Conservation (phyloP, 2,329 filamentous ascomycete species). For the Alternaria ventricosa region DNA sequence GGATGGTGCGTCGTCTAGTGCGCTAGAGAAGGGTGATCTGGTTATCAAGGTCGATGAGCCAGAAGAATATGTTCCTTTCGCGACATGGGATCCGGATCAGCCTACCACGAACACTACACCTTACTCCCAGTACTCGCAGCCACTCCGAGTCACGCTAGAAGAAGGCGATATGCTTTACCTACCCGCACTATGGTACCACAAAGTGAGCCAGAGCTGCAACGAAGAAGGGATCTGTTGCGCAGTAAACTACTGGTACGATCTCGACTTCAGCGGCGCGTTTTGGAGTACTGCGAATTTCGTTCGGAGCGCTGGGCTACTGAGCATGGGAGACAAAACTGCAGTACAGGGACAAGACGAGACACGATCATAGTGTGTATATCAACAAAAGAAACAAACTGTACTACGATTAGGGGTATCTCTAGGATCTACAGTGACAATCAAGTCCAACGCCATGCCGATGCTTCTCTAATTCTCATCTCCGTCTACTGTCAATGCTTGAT, state of each 20-base stretch:
- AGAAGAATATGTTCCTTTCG: slow-evolving; percentile 66
- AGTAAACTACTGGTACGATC: slow-evolving; percentile 88
- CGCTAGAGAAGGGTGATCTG: slow-evolving; percentile 23
- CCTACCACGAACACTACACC: slow-evolving; percentile 55
- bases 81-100: slow-evolving; percentile 75
- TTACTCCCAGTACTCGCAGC: slow-evolving; percentile 66
- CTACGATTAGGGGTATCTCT: slow-evolving; percentile 38
- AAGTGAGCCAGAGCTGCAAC: slow-evolving; percentile 74
- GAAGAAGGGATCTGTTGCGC: slow-evolving; percentile 76
- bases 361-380: neutral
- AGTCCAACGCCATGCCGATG: slow-evolving; percentile 23
- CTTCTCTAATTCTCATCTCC: neutral
- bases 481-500: slow-evolving; percentile 18
- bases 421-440: slow-evolving; percentile 6
- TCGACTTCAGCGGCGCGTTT: slow-evolving; percentile 74
- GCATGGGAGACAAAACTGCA: slow-evolving; percentile 3
- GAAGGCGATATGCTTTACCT: slow-evolving; percentile 83
- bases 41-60: slow-evolving; percentile 43
- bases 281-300: slow-evolving; percentile 67
- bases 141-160: slow-evolving; percentile 71
- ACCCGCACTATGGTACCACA: slow-evolving; percentile 82
- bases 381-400: slow-evolving; percentile 3
- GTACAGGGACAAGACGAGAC: neutral
- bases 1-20: slow-evolving; percentile 13
- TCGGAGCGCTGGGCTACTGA: slow-evolving; percentile 36